phyloP scores from a whole-genome alignment of 2,329 filamentous ascomycete species.

The Gliomastix tumulicola region DNA sequence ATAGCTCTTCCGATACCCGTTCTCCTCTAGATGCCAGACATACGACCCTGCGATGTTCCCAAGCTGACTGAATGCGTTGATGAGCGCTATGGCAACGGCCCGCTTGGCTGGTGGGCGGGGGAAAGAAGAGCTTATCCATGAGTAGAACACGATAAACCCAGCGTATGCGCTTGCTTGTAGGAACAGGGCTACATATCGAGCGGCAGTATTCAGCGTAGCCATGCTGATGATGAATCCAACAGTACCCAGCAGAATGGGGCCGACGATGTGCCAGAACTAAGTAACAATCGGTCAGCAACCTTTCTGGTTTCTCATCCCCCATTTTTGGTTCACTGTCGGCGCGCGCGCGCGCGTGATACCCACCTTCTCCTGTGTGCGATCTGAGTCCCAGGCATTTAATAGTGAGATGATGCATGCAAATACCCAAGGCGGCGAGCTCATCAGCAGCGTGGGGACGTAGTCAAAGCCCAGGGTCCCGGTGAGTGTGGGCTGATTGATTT shows the following conservation, averaged over 20 bases:
- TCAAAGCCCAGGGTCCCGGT: constrained; percentile 45
- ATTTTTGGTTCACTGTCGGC: not conserved
- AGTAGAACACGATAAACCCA: constrained; percentile 47
- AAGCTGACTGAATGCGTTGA: constrained; percentile 51
- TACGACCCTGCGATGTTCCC: constrained; percentile 56
- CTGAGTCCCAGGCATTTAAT: constrained; percentile 47
- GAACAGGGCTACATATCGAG: constrained; percentile 55
- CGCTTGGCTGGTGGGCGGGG: constrained; percentile 53
- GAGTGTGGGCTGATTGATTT: constrained; percentile 32
- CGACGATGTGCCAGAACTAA: constrained; percentile 49
- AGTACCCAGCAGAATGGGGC: constrained; percentile 43
- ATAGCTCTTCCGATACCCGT: constrained; percentile 58
- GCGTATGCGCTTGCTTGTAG: constrained; percentile 51
- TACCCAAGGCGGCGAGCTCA: constrained; percentile 51
- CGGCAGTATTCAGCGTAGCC: constrained; percentile 46
- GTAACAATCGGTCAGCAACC: not conserved
- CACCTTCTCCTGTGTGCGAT: constrained; percentile 43
- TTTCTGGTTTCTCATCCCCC: too few species aligned
- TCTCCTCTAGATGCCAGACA: constrained; percentile 51
- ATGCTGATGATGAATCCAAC: constrained; percentile 54
- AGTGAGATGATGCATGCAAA: constrained; percentile 52
- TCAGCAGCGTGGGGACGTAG: constrained; percentile 46
- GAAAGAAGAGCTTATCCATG: constrained; percentile 50
- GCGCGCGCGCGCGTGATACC: constrained; percentile 7
- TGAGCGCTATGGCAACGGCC: constrained; percentile 53